Percentiles rank a stretch among this genome's conserved stretches.
Conservation (phyloP, 2,329 filamentous ascomycete genomes). For the Ophiocordyceps polyrhachis-furcata region DNA sequence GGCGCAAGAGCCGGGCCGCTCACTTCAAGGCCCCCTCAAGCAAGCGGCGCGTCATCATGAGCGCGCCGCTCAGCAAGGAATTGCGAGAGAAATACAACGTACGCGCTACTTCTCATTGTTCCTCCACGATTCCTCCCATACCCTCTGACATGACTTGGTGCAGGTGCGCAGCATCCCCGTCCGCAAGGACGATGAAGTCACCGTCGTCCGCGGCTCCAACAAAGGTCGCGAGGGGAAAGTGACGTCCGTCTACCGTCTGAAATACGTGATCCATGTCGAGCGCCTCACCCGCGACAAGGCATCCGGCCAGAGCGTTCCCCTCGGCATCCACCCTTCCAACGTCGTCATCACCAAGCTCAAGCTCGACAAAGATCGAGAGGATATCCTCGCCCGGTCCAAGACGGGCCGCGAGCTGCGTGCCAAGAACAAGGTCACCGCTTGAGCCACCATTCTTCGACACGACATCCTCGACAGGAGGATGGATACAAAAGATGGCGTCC, state of each 20-base stretch:
- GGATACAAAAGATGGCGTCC: background rate
- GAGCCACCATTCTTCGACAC: background rate
- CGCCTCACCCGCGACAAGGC: constrained; percentile 93
- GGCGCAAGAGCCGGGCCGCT: constrained; percentile 97
- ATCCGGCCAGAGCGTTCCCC: constrained; percentile 85
- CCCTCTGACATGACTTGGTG: background rate
- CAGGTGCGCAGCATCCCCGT: constrained; percentile 90
- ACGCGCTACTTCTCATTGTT: no score
- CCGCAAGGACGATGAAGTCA: constrained; percentile 94
- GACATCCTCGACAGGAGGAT: background rate
- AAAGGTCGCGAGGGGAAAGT: constrained; percentile 99
- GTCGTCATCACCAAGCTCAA: constrained; percentile 98
- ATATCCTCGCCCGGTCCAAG: constrained; percentile 72
- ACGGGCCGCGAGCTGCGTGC: constrained; percentile 55
- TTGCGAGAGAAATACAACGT: constrained; percentile 98
- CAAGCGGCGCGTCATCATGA: constrained; percentile 92
- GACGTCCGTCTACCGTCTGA: constrained; percentile 92
- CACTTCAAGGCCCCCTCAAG: constrained; percentile 94
- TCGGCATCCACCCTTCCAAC: constrained; percentile 91
- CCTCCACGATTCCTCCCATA: background rate
- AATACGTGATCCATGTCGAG: constrained; percentile 95
- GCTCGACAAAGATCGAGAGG: constrained; percentile 88
- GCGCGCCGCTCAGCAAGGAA: constrained; percentile 88
- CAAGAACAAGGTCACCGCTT: constrained; percentile 50
- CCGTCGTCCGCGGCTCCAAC: constrained; percentile 78